Evolutionary conservation across 495 filamentous ascomycete species (phyloP).

Genomic region (Daldinia caldariorum): DNA sequence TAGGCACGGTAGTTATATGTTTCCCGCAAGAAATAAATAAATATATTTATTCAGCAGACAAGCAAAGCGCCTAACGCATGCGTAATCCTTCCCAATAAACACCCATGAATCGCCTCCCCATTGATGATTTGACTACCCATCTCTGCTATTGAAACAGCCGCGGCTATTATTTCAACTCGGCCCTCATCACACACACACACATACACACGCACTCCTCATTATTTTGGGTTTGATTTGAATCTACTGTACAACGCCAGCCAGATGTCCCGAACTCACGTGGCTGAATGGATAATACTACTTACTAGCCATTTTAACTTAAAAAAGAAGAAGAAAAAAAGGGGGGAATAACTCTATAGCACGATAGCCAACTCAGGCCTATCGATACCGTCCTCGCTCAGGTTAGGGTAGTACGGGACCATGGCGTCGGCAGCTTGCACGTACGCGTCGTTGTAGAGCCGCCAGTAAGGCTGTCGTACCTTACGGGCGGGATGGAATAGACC

Average conservation of each 20-base stretch:
- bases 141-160: neutral
- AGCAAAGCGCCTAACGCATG: neutral
- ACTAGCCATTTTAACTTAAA: conserved; percentile 1
- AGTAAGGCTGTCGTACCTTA: conserved; percentile 92
- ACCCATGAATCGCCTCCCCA: neutral
- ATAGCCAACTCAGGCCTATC: conserved; percentile 82
- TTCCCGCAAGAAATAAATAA: neutral
- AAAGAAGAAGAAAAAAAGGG: neutral
- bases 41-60: neutral
- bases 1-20: neutral
- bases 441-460: conserved; percentile 95
- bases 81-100: neutral
- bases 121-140: conserved; percentile 2
- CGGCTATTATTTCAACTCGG: neutral
- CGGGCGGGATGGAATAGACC: conserved; percentile 96
- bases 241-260: conserved; percentile 34
- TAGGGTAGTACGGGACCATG: conserved; percentile 95
- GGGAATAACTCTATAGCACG: conserved; percentile 69
- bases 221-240: conserved; percentile 12
- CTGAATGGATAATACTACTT: conserved; percentile 10
- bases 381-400: conserved; percentile 77
- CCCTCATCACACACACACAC: neutral
- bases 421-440: conserved; percentile 93
- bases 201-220: conserved; percentile 7
- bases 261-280: conserved; percentile 11